phyloP scores from a whole-genome alignment of 441 rosid species.

The Euphorbia schlechtendalii region DNA sequence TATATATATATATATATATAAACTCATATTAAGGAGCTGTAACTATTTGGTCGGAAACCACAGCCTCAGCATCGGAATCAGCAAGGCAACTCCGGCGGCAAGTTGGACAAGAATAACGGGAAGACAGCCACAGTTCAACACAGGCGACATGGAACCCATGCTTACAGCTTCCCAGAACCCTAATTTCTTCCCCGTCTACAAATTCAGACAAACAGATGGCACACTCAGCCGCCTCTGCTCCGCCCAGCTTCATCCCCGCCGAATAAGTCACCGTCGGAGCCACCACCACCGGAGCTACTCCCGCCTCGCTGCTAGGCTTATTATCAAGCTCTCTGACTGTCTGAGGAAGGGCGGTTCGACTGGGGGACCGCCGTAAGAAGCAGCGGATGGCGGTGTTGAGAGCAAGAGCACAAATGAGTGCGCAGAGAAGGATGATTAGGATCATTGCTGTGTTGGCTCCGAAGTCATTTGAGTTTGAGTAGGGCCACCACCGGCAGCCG shows the following conservation, averaged over 20 bases:
- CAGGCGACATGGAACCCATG: slow-evolving; percentile 76
- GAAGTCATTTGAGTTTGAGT: slow-evolving; percentile 41
- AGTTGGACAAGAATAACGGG: slow-evolving; percentile 65
- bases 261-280: slow-evolving; percentile 21
- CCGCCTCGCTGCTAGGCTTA: slow-evolving; percentile 32
- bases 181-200: slow-evolving; percentile 56
- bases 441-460: slow-evolving; percentile 45
- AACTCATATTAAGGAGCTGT: too few relatives aligned
- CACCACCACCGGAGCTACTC: slow-evolving; percentile 11
- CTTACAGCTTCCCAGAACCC: slow-evolving; percentile 53
- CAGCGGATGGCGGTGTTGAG: slow-evolving; percentile 59
- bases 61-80: slow-evolving; percentile 7
- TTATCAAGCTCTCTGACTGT: slow-evolving; percentile 15
- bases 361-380: slow-evolving; percentile 28
- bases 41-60: neutral
- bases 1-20: neutral
- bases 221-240: slow-evolving; percentile 48
- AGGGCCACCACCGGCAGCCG: slow-evolving; percentile 43
- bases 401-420: slow-evolving; percentile 53
- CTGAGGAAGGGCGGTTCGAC: slow-evolving; percentile 17
- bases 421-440: slow-evolving; percentile 51
- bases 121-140: slow-evolving; percentile 52
- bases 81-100: slow-evolving; percentile 55
- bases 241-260: slow-evolving; percentile 43
- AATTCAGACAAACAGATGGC: slow-evolving; percentile 79